Conservation (phyloP, 2,329 filamentous ascomycete genomes). For the Fusarium nygamai region DNA sequence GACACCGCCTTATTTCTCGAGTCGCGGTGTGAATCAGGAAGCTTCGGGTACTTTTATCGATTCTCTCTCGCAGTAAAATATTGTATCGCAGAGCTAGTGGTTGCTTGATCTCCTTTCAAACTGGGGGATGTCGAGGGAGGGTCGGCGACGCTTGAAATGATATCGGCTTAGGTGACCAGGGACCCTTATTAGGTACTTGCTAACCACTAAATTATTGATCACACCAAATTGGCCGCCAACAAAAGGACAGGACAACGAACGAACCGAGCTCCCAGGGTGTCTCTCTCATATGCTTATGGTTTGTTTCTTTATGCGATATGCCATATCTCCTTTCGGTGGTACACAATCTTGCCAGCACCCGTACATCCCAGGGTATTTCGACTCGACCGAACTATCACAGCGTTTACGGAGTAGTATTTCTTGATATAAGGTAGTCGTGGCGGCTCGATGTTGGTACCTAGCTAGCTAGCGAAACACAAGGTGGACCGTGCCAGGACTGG, state of each 20-base stretch:
- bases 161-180: constrained; percentile 37
- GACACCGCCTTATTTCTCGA: constrained; percentile 2
- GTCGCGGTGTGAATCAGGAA: background rate
- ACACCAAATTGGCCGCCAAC: constrained; percentile 36
- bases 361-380: constrained; percentile 9
- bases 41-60: background rate
- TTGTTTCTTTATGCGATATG: background rate
- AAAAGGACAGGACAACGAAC: constrained; percentile 15
- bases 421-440: constrained; percentile 32
- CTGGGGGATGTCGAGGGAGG: constrained; percentile 35
- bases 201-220: constrained; percentile 21
- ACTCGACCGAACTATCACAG: constrained; percentile 15
- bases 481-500: constrained; percentile 24
- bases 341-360: background rate
- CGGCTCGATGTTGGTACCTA: constrained; percentile 27
- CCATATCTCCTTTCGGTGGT: background rate
- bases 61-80: background rate
- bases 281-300: background rate
- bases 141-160: constrained; percentile 37
- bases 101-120: constrained; percentile 29
- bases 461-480: constrained; percentile 30
- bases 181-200: constrained; percentile 37
- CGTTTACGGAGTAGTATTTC: constrained; percentile 9
- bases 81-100: constrained; percentile 17
- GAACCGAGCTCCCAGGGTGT: constrained; percentile 12